A percentile compares a stretch with the other conserved stretches of the same genome.
These are phyloP conservation scores for Astragalus glycyphyllos DNA, from an alignment of 306 rosid species.

Conservation along the genomic window DNA sequence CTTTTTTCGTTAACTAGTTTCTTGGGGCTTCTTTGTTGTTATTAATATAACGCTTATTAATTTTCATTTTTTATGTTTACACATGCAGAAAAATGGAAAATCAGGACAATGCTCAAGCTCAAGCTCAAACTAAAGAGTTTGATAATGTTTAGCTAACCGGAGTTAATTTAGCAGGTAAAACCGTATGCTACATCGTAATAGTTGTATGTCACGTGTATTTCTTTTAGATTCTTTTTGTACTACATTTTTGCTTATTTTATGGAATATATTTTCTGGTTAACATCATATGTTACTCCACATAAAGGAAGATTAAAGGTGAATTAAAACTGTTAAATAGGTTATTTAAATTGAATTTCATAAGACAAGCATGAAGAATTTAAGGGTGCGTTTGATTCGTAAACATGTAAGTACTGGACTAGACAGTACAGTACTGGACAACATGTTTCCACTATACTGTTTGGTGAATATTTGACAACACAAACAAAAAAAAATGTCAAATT, in stretches of 20 bases:
- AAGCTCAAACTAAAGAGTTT: conserved; percentile 53
- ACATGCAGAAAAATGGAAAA: conserved; percentile 86
- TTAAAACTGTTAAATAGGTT: no score
- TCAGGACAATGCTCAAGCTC: conserved; percentile 69
- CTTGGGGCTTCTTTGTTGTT: background rate
- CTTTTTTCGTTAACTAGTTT: background rate
- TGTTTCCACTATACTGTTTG: no score
- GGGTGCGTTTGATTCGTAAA: no score
- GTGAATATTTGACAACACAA: no score
- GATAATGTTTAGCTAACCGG: conserved; percentile 41
- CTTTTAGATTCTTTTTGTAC: conserved; percentile 45
- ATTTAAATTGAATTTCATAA: no score
- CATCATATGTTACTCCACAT: no score
- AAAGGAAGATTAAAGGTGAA: no score
- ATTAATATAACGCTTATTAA: conserved; percentile 26
- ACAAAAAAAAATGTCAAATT: no score
- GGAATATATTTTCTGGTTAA: conserved; percentile 47
- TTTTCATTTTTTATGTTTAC: conserved; percentile 26
- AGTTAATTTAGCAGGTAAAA: conserved; percentile 41
- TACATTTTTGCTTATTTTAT: conserved; percentile 41
- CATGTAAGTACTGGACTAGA: no score
- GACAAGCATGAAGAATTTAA: no score
- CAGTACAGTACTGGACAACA: no score
- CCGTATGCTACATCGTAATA: conserved; percentile 32
- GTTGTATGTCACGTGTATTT: conserved; percentile 29